These are phyloP conservation scores for Kondoa subrosea DNA, from an alignment of 768 basidiomycete species.

Conservation along the genomic window DNA sequence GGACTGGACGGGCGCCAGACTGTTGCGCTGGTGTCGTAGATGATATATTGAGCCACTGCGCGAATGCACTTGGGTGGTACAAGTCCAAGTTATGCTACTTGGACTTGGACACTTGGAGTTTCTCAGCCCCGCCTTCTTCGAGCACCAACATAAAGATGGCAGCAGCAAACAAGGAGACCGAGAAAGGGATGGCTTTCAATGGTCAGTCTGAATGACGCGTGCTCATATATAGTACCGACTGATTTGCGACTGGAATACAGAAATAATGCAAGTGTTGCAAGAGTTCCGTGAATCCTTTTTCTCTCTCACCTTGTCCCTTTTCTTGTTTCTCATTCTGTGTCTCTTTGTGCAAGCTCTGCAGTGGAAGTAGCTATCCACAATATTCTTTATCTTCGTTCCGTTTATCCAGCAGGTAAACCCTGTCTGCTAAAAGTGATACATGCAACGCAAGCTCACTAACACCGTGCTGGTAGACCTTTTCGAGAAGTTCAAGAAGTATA, in stretches of 20 bases:
- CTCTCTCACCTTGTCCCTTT: neutral
- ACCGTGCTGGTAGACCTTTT: conserved; percentile 73
- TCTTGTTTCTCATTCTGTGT: neutral
- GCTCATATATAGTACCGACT: too few relatives aligned
- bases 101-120: too few relatives aligned
- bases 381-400: conserved; percentile 72
- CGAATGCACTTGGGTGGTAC: too few relatives aligned
- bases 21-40: too few relatives aligned
- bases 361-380: conserved; percentile 89
- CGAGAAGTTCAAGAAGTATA: conserved; percentile 69
- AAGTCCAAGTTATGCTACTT: too few relatives aligned
- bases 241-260: conserved; percentile 2
- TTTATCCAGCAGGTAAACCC: conserved; percentile 50
- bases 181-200: neutral
- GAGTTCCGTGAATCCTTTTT: conserved; percentile 23
- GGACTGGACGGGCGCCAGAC: too few relatives aligned
- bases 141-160: neutral
- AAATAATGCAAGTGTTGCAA: conserved; percentile 20
- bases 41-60: too few relatives aligned
- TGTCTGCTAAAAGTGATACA: neutral
- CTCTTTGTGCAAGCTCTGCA: conserved; percentile 30
- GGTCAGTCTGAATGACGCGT: neutral
- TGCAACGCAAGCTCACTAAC: too few relatives aligned
- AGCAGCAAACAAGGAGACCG: neutral
- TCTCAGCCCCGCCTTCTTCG: too few relatives aligned